Conservation (phyloP, 306 rosid species). For the Quercus ilex region DNA sequence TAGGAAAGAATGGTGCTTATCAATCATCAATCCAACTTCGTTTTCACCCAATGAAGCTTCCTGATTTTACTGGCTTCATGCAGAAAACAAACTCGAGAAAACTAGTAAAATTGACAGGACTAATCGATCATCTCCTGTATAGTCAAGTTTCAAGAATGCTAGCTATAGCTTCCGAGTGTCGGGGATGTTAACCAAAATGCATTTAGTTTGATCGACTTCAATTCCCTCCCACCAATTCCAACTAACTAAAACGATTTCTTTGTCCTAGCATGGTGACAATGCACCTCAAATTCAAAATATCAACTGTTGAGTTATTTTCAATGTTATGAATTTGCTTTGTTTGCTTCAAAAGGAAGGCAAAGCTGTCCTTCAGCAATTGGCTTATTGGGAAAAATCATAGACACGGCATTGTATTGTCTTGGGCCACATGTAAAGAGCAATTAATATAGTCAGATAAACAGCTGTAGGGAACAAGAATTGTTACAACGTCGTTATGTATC, state of each 20-base stretch:
- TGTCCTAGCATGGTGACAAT: slow-evolving; percentile 33
- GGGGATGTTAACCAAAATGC: slow-evolving; percentile 35
- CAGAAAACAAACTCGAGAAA: background rate
- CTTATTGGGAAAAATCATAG: slow-evolving; percentile 20
- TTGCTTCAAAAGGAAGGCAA: slow-evolving; percentile 51
- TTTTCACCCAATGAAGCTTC: too few relatives aligned
- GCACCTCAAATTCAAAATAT: slow-evolving; percentile 37
- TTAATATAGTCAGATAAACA: background rate
- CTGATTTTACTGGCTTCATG: background rate
- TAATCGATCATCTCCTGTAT: slow-evolving; percentile 8
- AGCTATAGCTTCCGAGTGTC: slow-evolving; percentile 28
- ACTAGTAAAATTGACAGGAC: slow-evolving; percentile 3
- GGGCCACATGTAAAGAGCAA: slow-evolving; percentile 10
- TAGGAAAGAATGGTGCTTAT: too few relatives aligned
- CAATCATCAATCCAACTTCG: too few relatives aligned
- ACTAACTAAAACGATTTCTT: slow-evolving; percentile 18
- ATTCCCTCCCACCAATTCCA: slow-evolving; percentile 17
- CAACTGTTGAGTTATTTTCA: slow-evolving; percentile 53
- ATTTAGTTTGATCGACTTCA: slow-evolving; percentile 18
- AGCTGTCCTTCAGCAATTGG: slow-evolving; percentile 18
- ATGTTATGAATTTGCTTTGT: background rate
- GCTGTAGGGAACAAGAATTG: too few relatives aligned
- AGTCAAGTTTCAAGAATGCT: background rate
- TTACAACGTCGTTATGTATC: too few relatives aligned
- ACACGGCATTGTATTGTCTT: slow-evolving; percentile 17